These are phyloP conservation scores for Phaeomoniella chlamydospora DNA, from an alignment of 2,329 filamentous ascomycete genomes.

Conservation along the genomic window DNA sequence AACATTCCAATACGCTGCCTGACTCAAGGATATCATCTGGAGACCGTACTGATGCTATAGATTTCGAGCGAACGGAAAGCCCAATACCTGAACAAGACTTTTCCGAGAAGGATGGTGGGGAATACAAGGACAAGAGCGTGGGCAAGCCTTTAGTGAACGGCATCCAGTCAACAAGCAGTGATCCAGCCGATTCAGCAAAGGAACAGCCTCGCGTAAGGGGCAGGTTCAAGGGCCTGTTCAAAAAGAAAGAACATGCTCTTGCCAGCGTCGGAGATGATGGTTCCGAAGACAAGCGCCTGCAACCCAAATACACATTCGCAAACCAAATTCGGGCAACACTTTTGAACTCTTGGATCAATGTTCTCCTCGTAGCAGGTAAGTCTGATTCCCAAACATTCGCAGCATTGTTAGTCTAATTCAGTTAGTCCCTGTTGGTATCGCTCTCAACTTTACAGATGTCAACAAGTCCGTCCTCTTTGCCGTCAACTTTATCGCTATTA, in stretches of 20 bases:
- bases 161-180: neutral
- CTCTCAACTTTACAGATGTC: slow-evolving; percentile 48
- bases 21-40: neutral
- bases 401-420: no score
- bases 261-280: neutral
- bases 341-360: slow-evolving; percentile 74
- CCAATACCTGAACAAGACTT: neutral
- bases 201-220: neutral
- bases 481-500: slow-evolving; percentile 84
- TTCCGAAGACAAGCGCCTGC: neutral
- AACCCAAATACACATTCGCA: slow-evolving; percentile 34
- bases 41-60: no score
- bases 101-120: neutral
- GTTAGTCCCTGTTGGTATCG: slow-evolving; percentile 26
- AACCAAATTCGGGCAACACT: slow-evolving; percentile 62
- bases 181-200: neutral
- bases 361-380: slow-evolving; percentile 50
- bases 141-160: neutral
- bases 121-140: neutral
- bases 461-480: slow-evolving; percentile 56
- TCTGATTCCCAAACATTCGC: no score
- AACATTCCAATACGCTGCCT: slow-evolving; percentile 1
- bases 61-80: neutral
- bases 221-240: neutral
- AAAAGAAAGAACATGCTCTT: neutral